Evolutionary conservation across 1,284 basidiomycete species (phyloP).

Genomic region (Boletus semigastroideus): DNA sequence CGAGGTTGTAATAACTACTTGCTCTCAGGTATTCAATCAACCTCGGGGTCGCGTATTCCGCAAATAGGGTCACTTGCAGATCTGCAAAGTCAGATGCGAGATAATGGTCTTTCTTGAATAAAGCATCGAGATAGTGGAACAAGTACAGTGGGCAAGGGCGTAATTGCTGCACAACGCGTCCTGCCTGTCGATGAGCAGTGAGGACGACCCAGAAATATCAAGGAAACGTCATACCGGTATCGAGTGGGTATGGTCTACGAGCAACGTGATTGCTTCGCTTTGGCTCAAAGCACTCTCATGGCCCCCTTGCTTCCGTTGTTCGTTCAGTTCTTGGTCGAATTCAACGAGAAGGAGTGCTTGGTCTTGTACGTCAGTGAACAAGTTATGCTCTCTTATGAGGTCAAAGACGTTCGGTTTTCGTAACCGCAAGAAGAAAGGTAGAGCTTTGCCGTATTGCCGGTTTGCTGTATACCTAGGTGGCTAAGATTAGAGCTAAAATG

Average conservation of each 20-base stretch:
- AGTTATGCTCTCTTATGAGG: slow-evolving; percentile 90
- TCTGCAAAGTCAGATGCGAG: slow-evolving; percentile 83
- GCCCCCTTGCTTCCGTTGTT: slow-evolving; percentile 50
- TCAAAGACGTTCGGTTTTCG: slow-evolving; percentile 91
- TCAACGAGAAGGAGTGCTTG: slow-evolving; percentile 90
- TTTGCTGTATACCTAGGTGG: slow-evolving; percentile 64
- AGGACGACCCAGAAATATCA: not conserved
- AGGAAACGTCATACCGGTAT: slow-evolving; percentile 71
- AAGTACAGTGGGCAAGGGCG: slow-evolving; percentile 77
- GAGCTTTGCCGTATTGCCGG: slow-evolving; percentile 90
- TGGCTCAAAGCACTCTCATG: slow-evolving; percentile 40
- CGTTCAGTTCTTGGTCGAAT: slow-evolving; percentile 88
- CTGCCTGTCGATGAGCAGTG: slow-evolving; percentile 52
- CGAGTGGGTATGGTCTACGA: slow-evolving; percentile 95
- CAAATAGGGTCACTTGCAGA: slow-evolving; percentile 87
- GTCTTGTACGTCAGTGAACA: slow-evolving; percentile 94
- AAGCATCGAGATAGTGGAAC: slow-evolving; percentile 90
- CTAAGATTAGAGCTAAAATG: not conserved
- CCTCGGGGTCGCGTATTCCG: slow-evolving; percentile 77
- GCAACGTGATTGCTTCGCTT: slow-evolving; percentile 78
- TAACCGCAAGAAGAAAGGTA: slow-evolving; percentile 87
- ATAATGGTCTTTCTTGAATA: slow-evolving; percentile 87
- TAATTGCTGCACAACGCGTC: slow-evolving; percentile 87
- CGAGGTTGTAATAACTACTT: slow-evolving; percentile 90
- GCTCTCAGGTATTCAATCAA: slow-evolving; percentile 91